phyloP scores from a whole-genome alignment of 106 monocot species.

The Alisma plantagoaquatica region DNA sequence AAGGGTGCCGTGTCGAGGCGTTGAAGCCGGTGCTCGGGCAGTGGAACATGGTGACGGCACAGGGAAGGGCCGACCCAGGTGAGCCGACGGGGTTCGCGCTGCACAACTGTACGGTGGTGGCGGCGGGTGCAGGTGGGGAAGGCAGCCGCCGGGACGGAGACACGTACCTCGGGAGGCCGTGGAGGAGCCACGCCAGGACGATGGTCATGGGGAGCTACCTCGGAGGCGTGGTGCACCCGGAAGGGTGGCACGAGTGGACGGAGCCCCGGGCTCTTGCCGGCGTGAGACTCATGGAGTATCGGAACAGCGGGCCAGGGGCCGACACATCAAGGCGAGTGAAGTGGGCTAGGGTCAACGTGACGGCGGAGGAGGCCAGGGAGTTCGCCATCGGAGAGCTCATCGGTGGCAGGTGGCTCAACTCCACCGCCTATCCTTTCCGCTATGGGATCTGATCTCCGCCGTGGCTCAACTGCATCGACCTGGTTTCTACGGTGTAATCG shows the following conservation, averaged over 20 bases:
- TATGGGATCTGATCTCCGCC: constrained; percentile 30
- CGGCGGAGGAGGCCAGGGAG: constrained; percentile 19
- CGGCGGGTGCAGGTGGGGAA: constrained; percentile 17
- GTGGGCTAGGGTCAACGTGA: constrained; percentile 26
- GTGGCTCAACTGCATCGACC: not conserved
- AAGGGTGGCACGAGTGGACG: constrained; percentile 54
- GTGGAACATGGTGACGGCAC: constrained; percentile 42
- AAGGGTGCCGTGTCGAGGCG: constrained; percentile 30
- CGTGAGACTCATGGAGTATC: constrained; percentile 38
- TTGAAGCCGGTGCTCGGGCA: constrained; percentile 35
- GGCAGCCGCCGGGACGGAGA: not conserved
- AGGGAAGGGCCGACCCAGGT: constrained; percentile 41
- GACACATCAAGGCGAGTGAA: constrained; percentile 17
- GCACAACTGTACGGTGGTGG: constrained; percentile 43
- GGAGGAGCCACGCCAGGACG: constrained; percentile 57
- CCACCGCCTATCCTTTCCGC: constrained; percentile 27
- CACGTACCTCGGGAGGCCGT: constrained; percentile 68
- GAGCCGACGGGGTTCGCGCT: constrained; percentile 41
- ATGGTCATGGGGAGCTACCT: constrained; percentile 62
- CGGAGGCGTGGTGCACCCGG: constrained; percentile 35
- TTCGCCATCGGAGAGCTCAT: constrained; percentile 36
- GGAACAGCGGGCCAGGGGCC: constrained; percentile 32
- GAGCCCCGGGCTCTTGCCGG: constrained; percentile 16
- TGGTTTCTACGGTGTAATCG: too few species aligned
- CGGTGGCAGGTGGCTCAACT: constrained; percentile 29